Evolutionary conservation across 176 grass and related monocot genomes (phyloP).

Genomic region (Puccinellia tenuiflora): DNA sequence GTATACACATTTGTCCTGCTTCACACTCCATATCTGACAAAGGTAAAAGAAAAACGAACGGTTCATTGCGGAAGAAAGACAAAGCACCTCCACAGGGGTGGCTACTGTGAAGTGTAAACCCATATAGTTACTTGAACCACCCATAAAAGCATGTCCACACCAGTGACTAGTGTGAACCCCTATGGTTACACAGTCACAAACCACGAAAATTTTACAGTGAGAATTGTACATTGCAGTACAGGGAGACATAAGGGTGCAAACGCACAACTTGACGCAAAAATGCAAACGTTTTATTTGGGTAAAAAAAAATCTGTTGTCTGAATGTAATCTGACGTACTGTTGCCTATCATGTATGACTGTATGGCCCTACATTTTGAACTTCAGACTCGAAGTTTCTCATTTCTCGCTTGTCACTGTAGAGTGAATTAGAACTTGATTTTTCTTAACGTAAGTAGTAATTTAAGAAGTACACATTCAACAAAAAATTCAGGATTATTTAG

Average conservation of each 20-base stretch:
- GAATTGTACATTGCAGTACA: neutral
- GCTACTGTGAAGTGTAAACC: neutral
- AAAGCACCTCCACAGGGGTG: neutral
- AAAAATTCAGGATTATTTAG: neutral
- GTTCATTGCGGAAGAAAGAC: neutral
- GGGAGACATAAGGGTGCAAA: neutral
- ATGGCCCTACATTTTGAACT: neutral
- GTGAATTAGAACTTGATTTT: neutral
- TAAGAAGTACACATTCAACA: neutral
- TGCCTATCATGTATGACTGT: neutral
- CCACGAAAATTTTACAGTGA: neutral
- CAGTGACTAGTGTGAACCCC: neutral
- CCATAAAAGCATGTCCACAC: neutral
- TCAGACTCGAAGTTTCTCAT: neutral
- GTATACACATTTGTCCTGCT: constrained; percentile 87
- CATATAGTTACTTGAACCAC: neutral
- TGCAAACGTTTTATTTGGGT: neutral
- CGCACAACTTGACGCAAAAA: too few relatives aligned
- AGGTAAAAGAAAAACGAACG: neutral
- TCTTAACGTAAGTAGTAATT: neutral
- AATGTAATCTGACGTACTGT: neutral
- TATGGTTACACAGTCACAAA: neutral
- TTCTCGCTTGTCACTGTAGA: neutral
- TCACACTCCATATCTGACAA: constrained; percentile 93
- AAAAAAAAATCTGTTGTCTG: neutral